Evolutionary conservation across 2,329 filamentous ascomycete species (phyloP), one percentile per base, ranked within the genome.

Genomic region (Neonectria coccinea): DNA sequence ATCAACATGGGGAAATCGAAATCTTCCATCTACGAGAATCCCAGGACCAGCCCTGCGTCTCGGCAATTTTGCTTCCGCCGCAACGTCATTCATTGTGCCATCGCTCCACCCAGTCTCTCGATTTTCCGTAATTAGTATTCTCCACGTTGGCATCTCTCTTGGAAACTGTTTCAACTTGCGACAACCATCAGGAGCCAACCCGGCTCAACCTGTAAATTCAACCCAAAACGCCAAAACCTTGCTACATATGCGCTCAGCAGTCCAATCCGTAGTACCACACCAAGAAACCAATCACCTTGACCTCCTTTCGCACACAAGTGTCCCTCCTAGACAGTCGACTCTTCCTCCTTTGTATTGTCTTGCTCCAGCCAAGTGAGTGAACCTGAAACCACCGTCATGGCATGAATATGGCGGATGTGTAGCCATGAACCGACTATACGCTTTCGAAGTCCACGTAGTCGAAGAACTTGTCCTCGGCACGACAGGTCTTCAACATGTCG

Each of bases 181-280:
- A 16, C 47, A 29, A 20, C 47, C 27, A 25, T 31, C 29, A 51
- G 48, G 48, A 51, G 48, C 48, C 48, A 51, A n/a, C 48, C 41
- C 27, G 25, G 42, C 25, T 31, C 39, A 56, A 20, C 53, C 18
- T 36, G 25, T 44, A 18, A 56, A 56, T 47, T 51, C 48, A 33
- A 56, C 41, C 53, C 53, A 10, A 47, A 56, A 62, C 61, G 56
- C 61, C 61, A 36, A 16, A 41, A 57, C 56, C 51, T 56, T 59
- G 33, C 52, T 56, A 59, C 61, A 56, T 59, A 47, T 36, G 22
- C 48, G 27, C 39, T 44, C 54, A 57, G 36, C 59, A 50, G 18
- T 18, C 20, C 47, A 25, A 33, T 25, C 18, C 29, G n/a, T 22
- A 44, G n/a, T 27, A 14, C 57, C 22, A 42, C 20, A 41, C 50